A percentile compares a stretch with the other conserved stretches of the same genome.
phyloP scores from a whole-genome alignment of 345 rosid species.

The Bretschneidera sinensis region DNA sequence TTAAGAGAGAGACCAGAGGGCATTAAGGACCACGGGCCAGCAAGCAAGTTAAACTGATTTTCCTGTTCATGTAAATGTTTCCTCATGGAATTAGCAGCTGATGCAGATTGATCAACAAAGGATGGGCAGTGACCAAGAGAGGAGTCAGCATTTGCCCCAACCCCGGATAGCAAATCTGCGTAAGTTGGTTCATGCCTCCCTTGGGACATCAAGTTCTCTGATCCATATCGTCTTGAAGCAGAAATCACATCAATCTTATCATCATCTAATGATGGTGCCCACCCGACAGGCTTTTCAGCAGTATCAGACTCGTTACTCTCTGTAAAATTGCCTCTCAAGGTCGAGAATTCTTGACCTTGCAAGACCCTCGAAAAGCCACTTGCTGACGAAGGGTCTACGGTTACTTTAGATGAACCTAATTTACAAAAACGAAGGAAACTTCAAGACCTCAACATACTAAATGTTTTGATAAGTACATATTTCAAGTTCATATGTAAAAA shows the following conservation, averaged over 20 bases:
- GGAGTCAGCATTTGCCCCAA: conserved; percentile 39
- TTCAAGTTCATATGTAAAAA: too few species aligned
- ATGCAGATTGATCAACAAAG: conserved; percentile 32
- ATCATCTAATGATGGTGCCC: conserved; percentile 50
- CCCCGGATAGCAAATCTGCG: conserved; percentile 61
- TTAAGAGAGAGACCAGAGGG: conserved; percentile 47
- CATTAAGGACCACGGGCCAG: conserved; percentile 47
- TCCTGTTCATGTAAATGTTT: conserved; percentile 39
- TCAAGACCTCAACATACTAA: background rate
- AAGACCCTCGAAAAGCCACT: conserved; percentile 65
- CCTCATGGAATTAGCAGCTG: conserved; percentile 25
- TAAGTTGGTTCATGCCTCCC: conserved; percentile 51
- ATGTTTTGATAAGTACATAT: background rate
- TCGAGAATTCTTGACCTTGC: conserved; percentile 71
- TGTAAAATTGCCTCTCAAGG: conserved; percentile 59
- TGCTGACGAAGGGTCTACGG: conserved; percentile 49
- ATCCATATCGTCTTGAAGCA: conserved; percentile 41
- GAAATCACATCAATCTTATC: conserved; percentile 50
- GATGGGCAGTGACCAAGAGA: conserved; percentile 33
- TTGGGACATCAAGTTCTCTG: conserved; percentile 44
- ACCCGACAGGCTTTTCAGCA: conserved; percentile 50
- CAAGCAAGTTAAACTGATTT: conserved; percentile 36
- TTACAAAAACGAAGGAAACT: background rate
- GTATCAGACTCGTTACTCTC: conserved; percentile 46
- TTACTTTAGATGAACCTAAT: conserved; percentile 39